Percentiles rank a stretch among this genome's conserved stretches.
Evolutionary conservation across 1,139 yeast species (phyloP).

Genomic region (Geotrichum australiense): DNA sequence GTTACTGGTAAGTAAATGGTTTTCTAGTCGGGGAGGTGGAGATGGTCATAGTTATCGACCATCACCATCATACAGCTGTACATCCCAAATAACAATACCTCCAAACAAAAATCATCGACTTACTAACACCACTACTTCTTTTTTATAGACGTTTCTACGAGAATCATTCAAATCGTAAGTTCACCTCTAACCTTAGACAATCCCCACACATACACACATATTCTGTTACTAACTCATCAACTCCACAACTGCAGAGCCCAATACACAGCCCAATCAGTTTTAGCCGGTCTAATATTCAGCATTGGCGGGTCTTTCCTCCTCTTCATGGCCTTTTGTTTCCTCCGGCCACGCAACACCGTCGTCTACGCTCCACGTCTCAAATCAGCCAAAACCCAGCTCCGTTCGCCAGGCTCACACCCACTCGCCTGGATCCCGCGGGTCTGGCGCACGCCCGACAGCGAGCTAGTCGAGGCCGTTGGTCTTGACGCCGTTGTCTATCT

Average conservation of each 20-base stretch:
- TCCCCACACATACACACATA: not conserved
- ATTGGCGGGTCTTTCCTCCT: slow-evolving; percentile 33
- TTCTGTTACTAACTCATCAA: not conserved
- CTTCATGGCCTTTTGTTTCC: slow-evolving; percentile 29
- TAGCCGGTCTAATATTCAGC: slow-evolving; percentile 33
- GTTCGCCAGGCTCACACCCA: slow-evolving; percentile 18
- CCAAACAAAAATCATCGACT: not conserved
- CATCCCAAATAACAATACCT: not conserved
- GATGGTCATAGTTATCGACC: too few species aligned
- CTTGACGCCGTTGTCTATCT: slow-evolving; percentile 36
- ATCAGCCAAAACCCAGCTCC: slow-evolving; percentile 22
- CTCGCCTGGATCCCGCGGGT: slow-evolving; percentile 30
- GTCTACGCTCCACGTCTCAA: slow-evolving; percentile 34
- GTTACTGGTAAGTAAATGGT: slow-evolving; percentile 1
- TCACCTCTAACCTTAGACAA: not conserved
- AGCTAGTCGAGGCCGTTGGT: slow-evolving; percentile 31
- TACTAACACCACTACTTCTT: not conserved
- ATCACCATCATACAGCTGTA: too few species aligned
- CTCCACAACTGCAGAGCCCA: slow-evolving; percentile 24
- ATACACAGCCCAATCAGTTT: slow-evolving; percentile 30
- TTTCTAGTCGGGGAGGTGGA: too few species aligned
- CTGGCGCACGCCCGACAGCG: slow-evolving; percentile 26
- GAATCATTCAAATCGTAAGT: slow-evolving; percentile 17
- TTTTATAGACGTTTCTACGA: slow-evolving; percentile 11
- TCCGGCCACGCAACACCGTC: slow-evolving; percentile 34